Evolutionary conservation across 2,329 filamentous ascomycete species (phyloP).

Genomic region (Acrodontium crateriforme): DNA sequence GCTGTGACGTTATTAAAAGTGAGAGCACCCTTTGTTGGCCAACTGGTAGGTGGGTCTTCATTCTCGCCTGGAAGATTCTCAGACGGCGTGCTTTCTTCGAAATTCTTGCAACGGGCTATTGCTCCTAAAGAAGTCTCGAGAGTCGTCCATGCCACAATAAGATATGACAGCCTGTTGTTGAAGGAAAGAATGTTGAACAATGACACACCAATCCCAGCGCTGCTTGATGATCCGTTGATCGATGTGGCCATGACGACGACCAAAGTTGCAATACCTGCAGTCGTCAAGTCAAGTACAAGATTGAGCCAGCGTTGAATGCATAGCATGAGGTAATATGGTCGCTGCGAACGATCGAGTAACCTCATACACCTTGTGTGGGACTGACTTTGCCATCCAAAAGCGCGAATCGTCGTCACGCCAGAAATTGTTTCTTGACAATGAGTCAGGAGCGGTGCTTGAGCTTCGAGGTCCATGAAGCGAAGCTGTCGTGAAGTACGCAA

Average conservation of each 20-base stretch:
- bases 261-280: slow-evolving; percentile 19
- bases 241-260: slow-evolving; percentile 23
- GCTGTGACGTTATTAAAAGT: slow-evolving; percentile 51
- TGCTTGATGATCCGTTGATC: slow-evolving; percentile 21
- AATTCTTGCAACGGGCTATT: slow-evolving; percentile 41
- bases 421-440: slow-evolving; percentile 38
- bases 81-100: slow-evolving; percentile 30
- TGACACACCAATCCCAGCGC: slow-evolving; percentile 35
- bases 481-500: slow-evolving; percentile 35
- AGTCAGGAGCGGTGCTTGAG: slow-evolving; percentile 34
- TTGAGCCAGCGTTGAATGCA: slow-evolving; percentile 33
- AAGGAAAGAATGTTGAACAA: slow-evolving; percentile 41
- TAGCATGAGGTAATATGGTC: slow-evolving; percentile 33
- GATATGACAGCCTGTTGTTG: slow-evolving; percentile 36
- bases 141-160: slow-evolving; percentile 42
- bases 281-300: slow-evolving; percentile 27
- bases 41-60: slow-evolving; percentile 49
- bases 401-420: slow-evolving; percentile 38
- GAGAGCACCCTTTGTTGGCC: slow-evolving; percentile 61
- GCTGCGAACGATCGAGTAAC: slow-evolving; percentile 28
- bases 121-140: slow-evolving; percentile 46
- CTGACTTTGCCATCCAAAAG: slow-evolving; percentile 34
- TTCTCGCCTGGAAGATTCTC: slow-evolving; percentile 48
- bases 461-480: slow-evolving; percentile 40
- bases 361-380: slow-evolving; percentile 25